Percentiles rank a stretch among this genome's conserved stretches.
Conservation (phyloP, 495 filamentous ascomycete genomes). For the Trichoderma erinaceum region DNA sequence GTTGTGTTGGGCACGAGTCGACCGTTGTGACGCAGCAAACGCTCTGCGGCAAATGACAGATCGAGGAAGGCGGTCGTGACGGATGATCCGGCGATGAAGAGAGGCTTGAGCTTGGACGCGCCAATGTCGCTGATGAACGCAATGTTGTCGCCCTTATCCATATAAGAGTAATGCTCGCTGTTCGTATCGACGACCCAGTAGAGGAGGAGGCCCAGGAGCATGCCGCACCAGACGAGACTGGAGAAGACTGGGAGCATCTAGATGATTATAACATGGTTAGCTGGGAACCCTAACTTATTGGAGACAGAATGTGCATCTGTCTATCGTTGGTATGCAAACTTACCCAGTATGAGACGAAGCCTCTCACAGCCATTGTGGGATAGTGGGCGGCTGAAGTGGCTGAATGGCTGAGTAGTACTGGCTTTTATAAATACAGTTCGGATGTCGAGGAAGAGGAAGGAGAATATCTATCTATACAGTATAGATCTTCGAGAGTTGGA, state of each 20-base stretch:
- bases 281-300: too few species aligned
- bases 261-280: not conserved
- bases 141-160: conserved; percentile 59
- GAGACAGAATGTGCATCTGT: too few species aligned
- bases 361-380: conserved; percentile 8
- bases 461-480: not conserved
- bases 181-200: conserved; percentile 59
- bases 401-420: not conserved
- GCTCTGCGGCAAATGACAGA: conserved; percentile 71
- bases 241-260: conserved; percentile 80
- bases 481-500: not conserved
- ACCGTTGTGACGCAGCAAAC: conserved; percentile 72
- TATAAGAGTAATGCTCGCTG: conserved; percentile 56
- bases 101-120: conserved; percentile 59
- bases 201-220: conserved; percentile 43
- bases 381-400: not conserved
- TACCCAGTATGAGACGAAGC: conserved; percentile 54
- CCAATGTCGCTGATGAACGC: conserved; percentile 89
- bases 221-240: conserved; percentile 72
- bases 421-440: not conserved
- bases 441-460: not conserved
- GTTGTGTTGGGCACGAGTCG: conserved; percentile 66
- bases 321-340: too few species aligned
- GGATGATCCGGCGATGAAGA: conserved; percentile 76
- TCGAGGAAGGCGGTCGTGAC: conserved; percentile 82